Percentiles rank a stretch among this genome's conserved stretches.
phyloP scores from a whole-genome alignment of 2,329 filamentous ascomycete genomes.

The Curvularia hawaiiensis region DNA sequence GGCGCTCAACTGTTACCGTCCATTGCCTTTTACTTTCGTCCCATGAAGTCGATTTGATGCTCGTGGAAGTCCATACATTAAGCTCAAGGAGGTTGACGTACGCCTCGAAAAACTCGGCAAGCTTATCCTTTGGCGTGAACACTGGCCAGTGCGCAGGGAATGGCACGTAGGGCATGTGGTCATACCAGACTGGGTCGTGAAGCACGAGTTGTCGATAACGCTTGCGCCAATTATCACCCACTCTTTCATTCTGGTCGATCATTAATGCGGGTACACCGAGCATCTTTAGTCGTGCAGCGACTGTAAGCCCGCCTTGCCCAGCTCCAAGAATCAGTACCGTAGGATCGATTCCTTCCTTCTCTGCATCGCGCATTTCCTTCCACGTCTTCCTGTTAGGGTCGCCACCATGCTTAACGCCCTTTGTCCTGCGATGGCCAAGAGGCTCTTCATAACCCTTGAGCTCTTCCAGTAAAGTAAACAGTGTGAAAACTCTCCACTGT shows the following conservation, averaged over 20 bases:
- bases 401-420: conserved; percentile 38
- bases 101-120: conserved; percentile 47
- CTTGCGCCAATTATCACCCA: conserved; percentile 55
- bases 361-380: conserved; percentile 37
- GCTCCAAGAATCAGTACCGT: conserved; percentile 45
- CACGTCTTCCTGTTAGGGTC: conserved; percentile 39
- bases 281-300: conserved; percentile 52
- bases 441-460: conserved; percentile 46
- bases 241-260: conserved; percentile 50
- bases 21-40: conserved; percentile 45
- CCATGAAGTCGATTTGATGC: conserved; percentile 47
- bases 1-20: conserved; percentile 43
- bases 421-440: conserved; percentile 27
- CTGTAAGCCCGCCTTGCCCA: conserved; percentile 53
- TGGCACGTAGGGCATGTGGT: conserved; percentile 46
- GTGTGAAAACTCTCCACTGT: conserved; percentile 49
- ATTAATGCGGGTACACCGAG: conserved; percentile 51
- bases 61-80: conserved; percentile 48
- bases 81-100: conserved; percentile 47
- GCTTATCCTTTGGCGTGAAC: conserved; percentile 42
- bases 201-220: conserved; percentile 54
- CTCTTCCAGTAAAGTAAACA: conserved; percentile 46
- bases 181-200: conserved; percentile 49
- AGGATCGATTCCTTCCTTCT: conserved; percentile 33
- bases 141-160: conserved; percentile 43